phyloP scores from a whole-genome alignment of 164 flowering plant species.

The Kingdonia uniflora region DNA sequence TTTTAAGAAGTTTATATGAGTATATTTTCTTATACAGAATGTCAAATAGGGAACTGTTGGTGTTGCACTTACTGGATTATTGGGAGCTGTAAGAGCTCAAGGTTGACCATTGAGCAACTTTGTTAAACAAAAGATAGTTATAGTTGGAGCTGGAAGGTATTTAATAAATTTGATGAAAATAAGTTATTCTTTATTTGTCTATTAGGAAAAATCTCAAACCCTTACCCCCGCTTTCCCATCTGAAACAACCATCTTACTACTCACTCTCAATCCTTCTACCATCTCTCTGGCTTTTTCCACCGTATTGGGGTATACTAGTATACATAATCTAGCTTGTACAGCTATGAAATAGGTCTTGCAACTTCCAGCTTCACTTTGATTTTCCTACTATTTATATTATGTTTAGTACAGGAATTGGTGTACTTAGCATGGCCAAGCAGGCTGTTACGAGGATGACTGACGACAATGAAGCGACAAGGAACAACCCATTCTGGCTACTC shows the following conservation, averaged over 20 bases:
- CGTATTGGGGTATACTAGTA: no score
- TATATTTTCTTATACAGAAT: background rate
- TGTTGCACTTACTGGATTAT: constrained; percentile 92
- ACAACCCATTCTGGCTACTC: constrained; percentile 58
- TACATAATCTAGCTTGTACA: background rate
- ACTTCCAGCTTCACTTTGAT: constrained; percentile 5
- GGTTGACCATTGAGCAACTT: constrained; percentile 80
- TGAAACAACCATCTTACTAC: no score
- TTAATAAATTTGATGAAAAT: constrained; percentile 1
- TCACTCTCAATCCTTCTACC: no score
- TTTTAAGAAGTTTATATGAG: no score
- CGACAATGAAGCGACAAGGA: constrained; percentile 22
- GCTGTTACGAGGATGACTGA: constrained; percentile 71
- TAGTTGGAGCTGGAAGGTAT: constrained; percentile 99
- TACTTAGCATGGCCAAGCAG: constrained; percentile 66
- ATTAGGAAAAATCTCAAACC: no score
- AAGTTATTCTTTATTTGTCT: background rate
- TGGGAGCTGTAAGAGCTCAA: constrained; percentile 96
- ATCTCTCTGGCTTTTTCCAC: no score
- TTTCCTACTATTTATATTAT: constrained; percentile 11
- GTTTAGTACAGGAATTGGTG: constrained; percentile 99
- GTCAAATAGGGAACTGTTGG: constrained; percentile 92
- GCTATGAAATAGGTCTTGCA: background rate
- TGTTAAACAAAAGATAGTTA: constrained; percentile 89
- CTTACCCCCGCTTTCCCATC: no score